Percentiles rank a stretch among this genome's conserved stretches.
These are phyloP conservation scores for Verbena officinalis DNA, from an alignment of 257 asterid genomes.

Conservation along the genomic window DNA sequence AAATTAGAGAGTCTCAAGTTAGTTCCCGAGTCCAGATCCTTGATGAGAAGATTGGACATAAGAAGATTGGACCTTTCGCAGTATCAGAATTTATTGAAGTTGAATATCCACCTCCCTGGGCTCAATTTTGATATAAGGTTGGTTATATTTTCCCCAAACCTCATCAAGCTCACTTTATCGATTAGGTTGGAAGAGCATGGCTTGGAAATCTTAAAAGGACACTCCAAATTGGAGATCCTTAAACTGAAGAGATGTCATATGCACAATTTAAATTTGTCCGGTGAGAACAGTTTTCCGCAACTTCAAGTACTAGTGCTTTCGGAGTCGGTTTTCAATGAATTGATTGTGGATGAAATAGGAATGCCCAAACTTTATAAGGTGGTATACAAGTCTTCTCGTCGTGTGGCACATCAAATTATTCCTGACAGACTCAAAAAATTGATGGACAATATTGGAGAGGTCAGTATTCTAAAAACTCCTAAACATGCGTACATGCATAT, in stretches of 20 bases:
- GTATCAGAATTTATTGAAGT: not conserved
- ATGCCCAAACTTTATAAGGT: not conserved
- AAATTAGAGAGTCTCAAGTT: not conserved
- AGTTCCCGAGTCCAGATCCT: not conserved
- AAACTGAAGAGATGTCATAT: not conserved
- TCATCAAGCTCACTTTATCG: not conserved
- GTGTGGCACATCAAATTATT: no score
- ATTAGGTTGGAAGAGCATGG: not conserved
- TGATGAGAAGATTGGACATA: not conserved
- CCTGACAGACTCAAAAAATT: no score
- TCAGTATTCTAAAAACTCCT: no score
- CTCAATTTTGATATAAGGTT: not conserved
- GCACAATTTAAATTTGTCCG: not conserved
- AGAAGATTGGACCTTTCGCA: not conserved
- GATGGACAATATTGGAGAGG: no score
- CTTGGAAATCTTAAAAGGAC: not conserved
- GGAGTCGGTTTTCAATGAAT: not conserved
- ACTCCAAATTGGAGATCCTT: not conserved
- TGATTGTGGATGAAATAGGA: not conserved
- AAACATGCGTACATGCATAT: no score
- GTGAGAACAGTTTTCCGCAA: not conserved
- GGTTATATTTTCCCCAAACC: not conserved
- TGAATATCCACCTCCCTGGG: no score
- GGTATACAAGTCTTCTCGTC: not conserved
- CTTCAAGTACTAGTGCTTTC: not conserved